A percentile compares a stretch with the other conserved stretches of the same genome.
Evolutionary conservation across 164 flowering plant species (phyloP).

Genomic region (Sedum album): DNA sequence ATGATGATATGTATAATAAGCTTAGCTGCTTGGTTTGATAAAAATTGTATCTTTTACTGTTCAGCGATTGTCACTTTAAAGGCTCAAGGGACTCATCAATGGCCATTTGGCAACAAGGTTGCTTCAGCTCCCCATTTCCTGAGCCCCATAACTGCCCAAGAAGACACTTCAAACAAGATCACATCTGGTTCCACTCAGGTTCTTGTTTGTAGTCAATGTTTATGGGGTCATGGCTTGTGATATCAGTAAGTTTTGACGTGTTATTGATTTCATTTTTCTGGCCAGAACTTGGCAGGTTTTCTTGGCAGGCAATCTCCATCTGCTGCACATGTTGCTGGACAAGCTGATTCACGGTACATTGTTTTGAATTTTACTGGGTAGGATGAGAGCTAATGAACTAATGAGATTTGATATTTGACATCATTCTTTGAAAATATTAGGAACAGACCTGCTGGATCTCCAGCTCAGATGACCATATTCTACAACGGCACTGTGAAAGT

Average conservation of each 20-base stretch:
- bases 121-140: conserved; percentile 38
- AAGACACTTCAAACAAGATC: conserved; percentile 33
- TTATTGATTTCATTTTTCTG: conserved; percentile 26
- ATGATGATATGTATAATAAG: neutral
- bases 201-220: conserved; percentile 20
- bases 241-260: conserved; percentile 24
- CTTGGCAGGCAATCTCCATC: conserved; percentile 27
- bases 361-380: neutral
- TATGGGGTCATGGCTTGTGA: conserved; percentile 21
- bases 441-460: conserved; percentile 35
- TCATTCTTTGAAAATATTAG: conserved; percentile 15
- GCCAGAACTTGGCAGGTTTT: conserved; percentile 23
- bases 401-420: no score
- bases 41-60: conserved; percentile 5
- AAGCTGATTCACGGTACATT: conserved; percentile 41
- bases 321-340: conserved; percentile 20
- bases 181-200: conserved; percentile 34
- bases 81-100: conserved; percentile 31
- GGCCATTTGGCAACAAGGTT: conserved; percentile 47
- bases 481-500: conserved; percentile 72
- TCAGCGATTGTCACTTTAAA: conserved; percentile 22
- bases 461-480: conserved; percentile 71
- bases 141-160: conserved; percentile 34
- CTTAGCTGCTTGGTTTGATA: neutral
- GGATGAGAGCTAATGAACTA: neutral